These are phyloP conservation scores for Fusarium anthophilum DNA, from an alignment of 2,329 filamentous ascomycete species.

Conservation along the genomic window DNA sequence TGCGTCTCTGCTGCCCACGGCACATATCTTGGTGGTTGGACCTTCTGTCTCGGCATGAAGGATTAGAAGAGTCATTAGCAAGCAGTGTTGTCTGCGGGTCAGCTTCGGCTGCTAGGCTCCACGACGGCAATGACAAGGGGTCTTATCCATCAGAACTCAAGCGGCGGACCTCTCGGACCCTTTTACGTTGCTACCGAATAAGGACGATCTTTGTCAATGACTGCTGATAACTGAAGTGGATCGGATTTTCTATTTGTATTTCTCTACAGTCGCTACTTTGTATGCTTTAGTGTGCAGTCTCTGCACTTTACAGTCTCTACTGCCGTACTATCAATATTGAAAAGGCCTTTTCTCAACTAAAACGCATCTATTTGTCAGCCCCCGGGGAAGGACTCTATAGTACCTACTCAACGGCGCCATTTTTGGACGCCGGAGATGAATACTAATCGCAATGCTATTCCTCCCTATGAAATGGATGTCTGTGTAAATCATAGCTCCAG, in stretches of 20 bases:
- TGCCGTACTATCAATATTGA: neutral
- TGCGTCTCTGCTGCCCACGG: neutral
- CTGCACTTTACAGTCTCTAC: neutral
- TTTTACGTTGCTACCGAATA: neutral
- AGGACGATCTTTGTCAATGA: neutral
- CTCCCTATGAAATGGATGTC: neutral
- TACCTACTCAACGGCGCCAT: neutral
- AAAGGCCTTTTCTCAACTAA: neutral
- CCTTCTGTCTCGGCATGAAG: neutral
- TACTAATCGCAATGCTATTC: neutral
- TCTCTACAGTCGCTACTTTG: neutral
- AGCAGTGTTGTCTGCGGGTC: neutral
- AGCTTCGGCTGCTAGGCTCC: neutral
- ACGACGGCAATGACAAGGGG: rapidly evolving
- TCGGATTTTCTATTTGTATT: neutral
- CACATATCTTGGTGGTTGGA: neutral
- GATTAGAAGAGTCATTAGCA: neutral
- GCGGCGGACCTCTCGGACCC: neutral
- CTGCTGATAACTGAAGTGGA: too few species aligned
- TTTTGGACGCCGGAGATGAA: neutral
- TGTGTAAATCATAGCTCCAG: neutral
- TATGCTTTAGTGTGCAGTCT: neutral
- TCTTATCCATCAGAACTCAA: too few species aligned
- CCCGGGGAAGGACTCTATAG: rapidly evolving
- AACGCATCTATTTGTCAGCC: neutral